These are phyloP conservation scores for Eucalyptus rudis DNA, from an alignment of 345 rosid genomes.

Conservation along the genomic window DNA sequence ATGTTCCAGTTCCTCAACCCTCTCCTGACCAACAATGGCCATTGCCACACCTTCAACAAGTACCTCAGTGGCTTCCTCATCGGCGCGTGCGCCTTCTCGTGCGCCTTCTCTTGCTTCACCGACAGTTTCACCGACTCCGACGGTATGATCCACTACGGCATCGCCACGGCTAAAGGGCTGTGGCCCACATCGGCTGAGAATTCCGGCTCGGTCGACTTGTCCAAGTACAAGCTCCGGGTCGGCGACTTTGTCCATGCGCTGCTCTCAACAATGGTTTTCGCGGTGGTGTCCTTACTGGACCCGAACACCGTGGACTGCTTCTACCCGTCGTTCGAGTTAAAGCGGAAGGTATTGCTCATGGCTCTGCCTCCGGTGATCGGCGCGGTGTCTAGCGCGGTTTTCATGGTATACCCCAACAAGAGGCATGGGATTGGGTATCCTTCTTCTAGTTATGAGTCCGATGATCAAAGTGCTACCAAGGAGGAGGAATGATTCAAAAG, in stretches of 20 bases:
- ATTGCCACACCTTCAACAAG: constrained; percentile 39
- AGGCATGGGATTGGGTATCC: constrained; percentile 87
- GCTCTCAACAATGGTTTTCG: constrained; percentile 39
- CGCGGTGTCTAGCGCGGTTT: constrained; percentile 23
- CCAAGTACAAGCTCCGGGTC: constrained; percentile 31
- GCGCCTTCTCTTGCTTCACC: constrained; percentile 60
- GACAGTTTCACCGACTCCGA: constrained; percentile 49
- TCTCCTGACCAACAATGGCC: constrained; percentile 55
- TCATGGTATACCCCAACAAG: constrained; percentile 50
- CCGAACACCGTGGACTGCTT: constrained; percentile 46
- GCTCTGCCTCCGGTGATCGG: constrained; percentile 64
- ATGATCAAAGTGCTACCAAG: constrained; percentile 8
- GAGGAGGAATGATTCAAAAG: neutral
- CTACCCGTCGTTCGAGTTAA: constrained; percentile 39
- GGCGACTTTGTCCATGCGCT: constrained; percentile 58
- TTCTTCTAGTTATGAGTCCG: neutral
- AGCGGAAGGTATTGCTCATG: constrained; percentile 40
- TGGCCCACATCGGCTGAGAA: constrained; percentile 23
- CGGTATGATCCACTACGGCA: constrained; percentile 40
- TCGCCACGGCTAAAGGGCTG: constrained; percentile 46
- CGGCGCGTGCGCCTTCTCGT: constrained; percentile 48
- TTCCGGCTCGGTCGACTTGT: constrained; percentile 25
- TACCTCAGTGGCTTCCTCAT: constrained; percentile 40
- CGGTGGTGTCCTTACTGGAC: constrained; percentile 40
- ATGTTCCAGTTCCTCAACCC: constrained; percentile 78